Evolutionary conservation across 2,329 filamentous ascomycete genomes (phyloP), one percentile per base, ranked within the genome.

Genomic region (Diaporthe sp.): DNA sequence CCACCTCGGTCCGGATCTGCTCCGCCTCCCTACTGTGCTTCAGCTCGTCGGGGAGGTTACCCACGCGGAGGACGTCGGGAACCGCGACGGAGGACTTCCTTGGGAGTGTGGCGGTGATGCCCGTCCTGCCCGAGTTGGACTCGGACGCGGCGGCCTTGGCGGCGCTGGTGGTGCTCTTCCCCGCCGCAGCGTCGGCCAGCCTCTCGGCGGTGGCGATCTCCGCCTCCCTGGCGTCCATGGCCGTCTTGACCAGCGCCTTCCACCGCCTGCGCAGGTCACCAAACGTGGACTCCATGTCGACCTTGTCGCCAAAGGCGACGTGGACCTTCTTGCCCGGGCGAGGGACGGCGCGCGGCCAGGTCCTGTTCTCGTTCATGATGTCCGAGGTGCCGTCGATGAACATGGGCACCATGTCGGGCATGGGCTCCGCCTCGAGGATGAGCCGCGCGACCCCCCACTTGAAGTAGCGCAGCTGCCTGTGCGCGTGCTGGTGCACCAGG

Each of bases 371-470:
- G 79, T 94, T 90, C 96, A 98, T 98, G 78, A 98, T 88, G 74
- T 93, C 85, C 81, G 98, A 94, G 22, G 94, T 94, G 37, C 97
- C 97, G 79, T 98, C 94, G 66, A 98, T 93, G 87, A 97, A 99
- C 84, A 99, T 96, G 56, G 97, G 95, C 47, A 99, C 90, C 27
- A 99, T 90, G 78, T 97, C 94, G 0, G 97, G 97, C 76, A 94
- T 92, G 4, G 95, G 94, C 65, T 96, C 94, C 61, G 93, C 91
- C 83, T 99, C 97, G 61, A 99, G 90, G 73, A 99, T 97, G 73
- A 98, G 88, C 2, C 97, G 91, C 9, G 96, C 95, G 2, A 98
- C 88, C 1, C 97, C 97, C 97, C 97, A 99, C 86, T 98, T 98
- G 90, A 98, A 98, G 85, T 99, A 99, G 39, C 97, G 93, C 88